These are phyloP conservation scores for Fusarium solani-melongenae DNA, from an alignment of 2,329 filamentous ascomycete genomes.

Conservation along the genomic window DNA sequence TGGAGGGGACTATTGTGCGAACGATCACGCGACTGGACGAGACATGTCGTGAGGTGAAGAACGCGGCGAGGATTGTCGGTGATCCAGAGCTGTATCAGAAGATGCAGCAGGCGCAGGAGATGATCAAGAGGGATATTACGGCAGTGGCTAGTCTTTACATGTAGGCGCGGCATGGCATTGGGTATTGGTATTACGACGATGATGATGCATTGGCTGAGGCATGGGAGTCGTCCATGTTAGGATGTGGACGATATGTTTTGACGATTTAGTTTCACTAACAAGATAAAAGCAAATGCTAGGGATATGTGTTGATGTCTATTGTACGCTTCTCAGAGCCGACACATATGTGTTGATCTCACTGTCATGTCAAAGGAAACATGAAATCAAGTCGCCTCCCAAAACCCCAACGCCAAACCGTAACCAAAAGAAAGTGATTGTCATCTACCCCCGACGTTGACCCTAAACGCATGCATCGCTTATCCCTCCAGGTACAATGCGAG, in stretches of 20 bases:
- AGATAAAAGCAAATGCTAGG: not conserved
- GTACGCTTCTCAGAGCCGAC: conserved; percentile 11
- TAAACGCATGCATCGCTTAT: conserved; percentile 4
- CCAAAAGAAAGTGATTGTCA: conserved; percentile 20
- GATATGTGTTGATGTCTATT: conserved; percentile 14
- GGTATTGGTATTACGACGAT: not conserved
- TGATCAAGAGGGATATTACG: conserved; percentile 96
- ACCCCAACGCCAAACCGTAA: conserved; percentile 40
- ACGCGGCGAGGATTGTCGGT: conserved; percentile 93
- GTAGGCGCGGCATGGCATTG: conserved; percentile 57
- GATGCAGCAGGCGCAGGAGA: conserved; percentile 97
- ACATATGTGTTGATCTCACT: conserved; percentile 15
- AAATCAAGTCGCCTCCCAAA: conserved; percentile 29
- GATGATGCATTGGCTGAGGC: not conserved
- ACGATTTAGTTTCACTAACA: not conserved
- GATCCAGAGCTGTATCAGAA: conserved; percentile 94
- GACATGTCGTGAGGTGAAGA: conserved; percentile 97
- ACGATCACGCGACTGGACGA: conserved; percentile 95
- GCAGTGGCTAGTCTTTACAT: conserved; percentile 91
- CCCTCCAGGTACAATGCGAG: not conserved
- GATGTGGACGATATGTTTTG: not conserved
- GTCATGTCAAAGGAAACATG: conserved; percentile 18
- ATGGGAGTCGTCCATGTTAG: not conserved
- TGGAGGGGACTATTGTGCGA: conserved; percentile 96
- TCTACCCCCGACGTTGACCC: not conserved